Conservation (phyloP, 192 early-diverging fungal genomes). For the Coemansia sp. region DNA sequence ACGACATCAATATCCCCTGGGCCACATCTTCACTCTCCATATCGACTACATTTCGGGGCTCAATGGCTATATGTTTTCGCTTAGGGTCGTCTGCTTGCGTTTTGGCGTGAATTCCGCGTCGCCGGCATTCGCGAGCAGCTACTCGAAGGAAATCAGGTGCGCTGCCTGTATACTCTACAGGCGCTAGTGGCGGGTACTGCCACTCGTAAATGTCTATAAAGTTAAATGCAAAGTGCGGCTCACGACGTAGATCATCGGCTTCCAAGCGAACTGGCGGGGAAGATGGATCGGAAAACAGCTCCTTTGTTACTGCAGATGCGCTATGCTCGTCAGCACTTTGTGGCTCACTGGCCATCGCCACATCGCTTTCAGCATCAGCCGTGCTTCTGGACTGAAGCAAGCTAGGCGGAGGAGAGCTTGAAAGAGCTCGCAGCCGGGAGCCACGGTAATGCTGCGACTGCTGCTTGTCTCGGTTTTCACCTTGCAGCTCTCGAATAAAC, state of each 20-base stretch:
- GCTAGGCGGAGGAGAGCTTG: constrained; percentile 17
- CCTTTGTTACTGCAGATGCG: neutral
- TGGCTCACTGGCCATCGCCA: neutral
- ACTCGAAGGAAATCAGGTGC: constrained; percentile 39
- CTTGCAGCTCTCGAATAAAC: constrained; percentile 38
- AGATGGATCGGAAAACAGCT: constrained; percentile 20
- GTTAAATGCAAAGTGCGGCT: constrained; percentile 28
- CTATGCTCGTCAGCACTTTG: neutral
- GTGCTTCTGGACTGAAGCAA: neutral
- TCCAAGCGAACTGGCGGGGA: neutral
- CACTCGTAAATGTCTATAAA: constrained; percentile 47
- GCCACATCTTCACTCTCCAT: constrained; percentile 19
- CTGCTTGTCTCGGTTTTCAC: constrained; percentile 17
- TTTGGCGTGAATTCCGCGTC: constrained; percentile 22
- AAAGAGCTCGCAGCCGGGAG: constrained; percentile 7
- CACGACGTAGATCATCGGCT: neutral
- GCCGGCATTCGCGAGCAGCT: constrained; percentile 41
- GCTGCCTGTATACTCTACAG: constrained; percentile 7
- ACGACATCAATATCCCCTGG: constrained; percentile 33
- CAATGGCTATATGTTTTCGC: constrained; percentile 30
- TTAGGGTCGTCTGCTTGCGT: constrained; percentile 24
- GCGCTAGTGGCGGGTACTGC: constrained; percentile 35
- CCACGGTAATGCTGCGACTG: neutral
- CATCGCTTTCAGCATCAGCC: constrained; percentile 1
- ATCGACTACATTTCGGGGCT: constrained; percentile 11